Conservation (phyloP, 371 early-diverging fungal genomes). For the Mucor indicus region DNA sequence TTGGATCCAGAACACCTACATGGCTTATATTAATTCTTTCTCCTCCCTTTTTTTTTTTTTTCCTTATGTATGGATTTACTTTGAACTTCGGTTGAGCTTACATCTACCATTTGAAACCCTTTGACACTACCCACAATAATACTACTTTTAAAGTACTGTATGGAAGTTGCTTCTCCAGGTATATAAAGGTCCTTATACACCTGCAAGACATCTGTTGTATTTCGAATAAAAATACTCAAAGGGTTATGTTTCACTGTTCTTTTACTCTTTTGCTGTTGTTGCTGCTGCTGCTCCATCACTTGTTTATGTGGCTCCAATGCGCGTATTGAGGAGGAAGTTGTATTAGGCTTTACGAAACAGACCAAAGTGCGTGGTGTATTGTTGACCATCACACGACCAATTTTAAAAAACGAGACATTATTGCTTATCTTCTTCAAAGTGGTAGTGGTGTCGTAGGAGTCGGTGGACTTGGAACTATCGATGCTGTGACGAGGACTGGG, state of each 20-base stretch:
- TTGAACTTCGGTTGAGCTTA: slow-evolving; percentile 71
- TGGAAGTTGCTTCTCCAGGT: slow-evolving; percentile 81
- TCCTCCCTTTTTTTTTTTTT: neutral
- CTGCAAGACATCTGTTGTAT: slow-evolving; percentile 52
- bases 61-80: too few species aligned
- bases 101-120: slow-evolving; percentile 93
- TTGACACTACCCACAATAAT: slow-evolving; percentile 91
- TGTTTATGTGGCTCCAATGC: slow-evolving; percentile 66
- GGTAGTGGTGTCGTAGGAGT: neutral
- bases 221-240: slow-evolving; percentile 48
- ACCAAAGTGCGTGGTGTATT: slow-evolving; percentile 63
- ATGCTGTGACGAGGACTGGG: too few species aligned
- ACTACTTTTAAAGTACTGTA: slow-evolving; percentile 83
- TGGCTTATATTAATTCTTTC: neutral
- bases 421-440: slow-evolving; percentile 58
- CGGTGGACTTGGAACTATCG: neutral
- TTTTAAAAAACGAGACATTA: slow-evolving; percentile 87
- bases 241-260: slow-evolving; percentile 43
- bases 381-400: slow-evolving; percentile 71
- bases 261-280: slow-evolving; percentile 45
- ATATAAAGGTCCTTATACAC: slow-evolving; percentile 88
- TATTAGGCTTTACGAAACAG: slow-evolving; percentile 68
- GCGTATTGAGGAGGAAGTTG: slow-evolving; percentile 72
- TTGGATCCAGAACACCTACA: slow-evolving; percentile 47
- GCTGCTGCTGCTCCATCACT: slow-evolving; percentile 15